Evolutionary conservation across 2,329 filamentous ascomycete species (phyloP).

Genomic region (Trichoderma oligosporum): DNA sequence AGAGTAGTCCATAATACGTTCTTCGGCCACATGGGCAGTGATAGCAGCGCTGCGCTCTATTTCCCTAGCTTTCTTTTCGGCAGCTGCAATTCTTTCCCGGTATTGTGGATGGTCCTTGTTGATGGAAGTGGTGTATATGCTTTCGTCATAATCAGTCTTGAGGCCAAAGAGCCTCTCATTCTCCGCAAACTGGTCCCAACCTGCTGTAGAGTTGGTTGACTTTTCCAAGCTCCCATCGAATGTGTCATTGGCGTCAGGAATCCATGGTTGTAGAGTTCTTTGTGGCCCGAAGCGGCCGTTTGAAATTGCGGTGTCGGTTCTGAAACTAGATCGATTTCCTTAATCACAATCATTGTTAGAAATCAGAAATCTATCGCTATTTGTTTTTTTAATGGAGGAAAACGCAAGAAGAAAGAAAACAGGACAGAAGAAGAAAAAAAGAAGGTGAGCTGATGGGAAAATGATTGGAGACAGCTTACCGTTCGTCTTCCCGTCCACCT

Average conservation of each 20-base stretch:
- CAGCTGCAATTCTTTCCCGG: constrained; percentile 70
- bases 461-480: constrained; percentile 29
- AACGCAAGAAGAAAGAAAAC: not conserved
- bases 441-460: too few species aligned
- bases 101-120: constrained; percentile 81
- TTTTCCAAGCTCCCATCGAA: constrained; percentile 70
- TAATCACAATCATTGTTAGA: not conserved
- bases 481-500: constrained; percentile 35
- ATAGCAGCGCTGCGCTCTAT: constrained; percentile 73
- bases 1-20: constrained; percentile 70
- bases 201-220: constrained; percentile 40
- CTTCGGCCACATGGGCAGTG: constrained; percentile 84
- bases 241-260: constrained; percentile 59
- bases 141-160: constrained; percentile 88
- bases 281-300: constrained; percentile 66
- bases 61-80: constrained; percentile 80
- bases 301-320: constrained; percentile 86
- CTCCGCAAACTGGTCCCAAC: constrained; percentile 91
- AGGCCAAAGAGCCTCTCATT: constrained; percentile 87
- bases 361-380: not conserved
- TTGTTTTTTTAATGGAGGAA: too few species aligned
- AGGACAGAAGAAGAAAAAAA: not conserved
- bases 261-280: constrained; percentile 77
- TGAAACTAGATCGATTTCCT: constrained; percentile 69
- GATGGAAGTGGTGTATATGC: constrained; percentile 88